Conservation (phyloP, 129 eudicot species). For the Flaveria linearis region DNA sequence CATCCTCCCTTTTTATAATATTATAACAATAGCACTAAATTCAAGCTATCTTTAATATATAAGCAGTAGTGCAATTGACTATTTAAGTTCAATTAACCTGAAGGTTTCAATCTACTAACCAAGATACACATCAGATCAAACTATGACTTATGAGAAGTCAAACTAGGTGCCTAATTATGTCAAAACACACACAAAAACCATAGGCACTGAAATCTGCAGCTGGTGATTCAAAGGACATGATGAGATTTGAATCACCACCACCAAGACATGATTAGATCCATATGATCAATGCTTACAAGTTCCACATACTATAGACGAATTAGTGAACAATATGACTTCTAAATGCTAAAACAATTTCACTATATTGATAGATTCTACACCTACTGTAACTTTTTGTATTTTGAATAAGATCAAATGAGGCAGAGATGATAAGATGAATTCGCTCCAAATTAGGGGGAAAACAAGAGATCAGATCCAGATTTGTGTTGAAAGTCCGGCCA, state of each 20-base stretch:
- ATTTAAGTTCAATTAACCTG: too few species aligned
- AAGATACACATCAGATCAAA: too few species aligned
- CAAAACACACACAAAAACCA: not conserved
- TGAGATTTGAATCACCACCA: too few species aligned
- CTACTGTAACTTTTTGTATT: not conserved
- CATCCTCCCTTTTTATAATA: too few species aligned
- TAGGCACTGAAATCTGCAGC: not conserved
- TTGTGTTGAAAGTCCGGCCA: not conserved
- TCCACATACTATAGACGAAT: not conserved
- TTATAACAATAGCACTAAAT: too few species aligned
- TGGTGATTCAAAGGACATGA: not conserved
- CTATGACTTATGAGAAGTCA: not conserved
- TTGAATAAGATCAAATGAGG: not conserved
- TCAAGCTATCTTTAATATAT: too few species aligned
- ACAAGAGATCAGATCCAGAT: slow-evolving; percentile 15
- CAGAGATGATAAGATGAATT: not conserved
- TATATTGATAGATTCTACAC: not conserved
- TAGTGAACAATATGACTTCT: not conserved
- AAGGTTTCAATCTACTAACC: not conserved
- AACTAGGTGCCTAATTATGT: not conserved
- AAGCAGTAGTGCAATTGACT: too few species aligned
- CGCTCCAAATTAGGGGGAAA: not conserved
- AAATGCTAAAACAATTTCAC: not conserved
- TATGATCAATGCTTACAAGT: slow-evolving; percentile 8
- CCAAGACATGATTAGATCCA: not conserved